Base-by-base conservation (phyloP, 257 asterid species). In the Ophiorrhiza pumila region DNA sequence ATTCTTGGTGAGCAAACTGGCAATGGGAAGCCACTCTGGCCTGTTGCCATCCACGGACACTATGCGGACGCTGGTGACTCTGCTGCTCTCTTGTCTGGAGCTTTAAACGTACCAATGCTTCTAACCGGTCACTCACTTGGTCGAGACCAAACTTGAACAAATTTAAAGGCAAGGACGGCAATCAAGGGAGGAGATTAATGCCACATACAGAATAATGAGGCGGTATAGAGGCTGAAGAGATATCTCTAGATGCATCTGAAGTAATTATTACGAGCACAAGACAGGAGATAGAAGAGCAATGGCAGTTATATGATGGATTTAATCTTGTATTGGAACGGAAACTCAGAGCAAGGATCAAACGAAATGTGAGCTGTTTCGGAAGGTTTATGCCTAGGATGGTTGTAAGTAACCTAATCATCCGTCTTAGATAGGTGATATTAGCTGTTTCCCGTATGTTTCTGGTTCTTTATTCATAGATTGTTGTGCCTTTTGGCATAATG, bases 11-110 rank as follows among this genome's bases (percentile, higher is more conserved):
- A 92, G 78, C 99, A 95, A 83, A 89, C 89, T 75, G 97, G 98
- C 53, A 69, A 82, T 18, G 98, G 97, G 63, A 69, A 74, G 81
- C 94, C 90, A 45, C 92, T 95, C 66, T 95, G 99, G 98, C 99
- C 99, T 64, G 87, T 80, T 77, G 98, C 99, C 56, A 82, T 95
- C 80, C 99, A 95, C 67, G 99, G 98, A 72, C 99, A 95, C 87
- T 95, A 95, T 83, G 99, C 99, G 41, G 99, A 95, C 81, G 99
- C 99, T 67, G 99, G 99, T 63, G 96, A 92, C 71, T 82, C 99
- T 18, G 89, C 96, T 62, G 97, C 99, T 76, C 88, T 92, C 55
- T 79, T 95, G 65, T 90, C 97, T 32, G 97, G 97, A 76, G 96
- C 99, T 57, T 71, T 95, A 79, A 95, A 95, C 83, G 96, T 95